Evolutionary conservation across 2,329 filamentous ascomycete genomes (phyloP), one percentile per base, ranked within the genome.

Genomic region (Helotiales sp.): DNA sequence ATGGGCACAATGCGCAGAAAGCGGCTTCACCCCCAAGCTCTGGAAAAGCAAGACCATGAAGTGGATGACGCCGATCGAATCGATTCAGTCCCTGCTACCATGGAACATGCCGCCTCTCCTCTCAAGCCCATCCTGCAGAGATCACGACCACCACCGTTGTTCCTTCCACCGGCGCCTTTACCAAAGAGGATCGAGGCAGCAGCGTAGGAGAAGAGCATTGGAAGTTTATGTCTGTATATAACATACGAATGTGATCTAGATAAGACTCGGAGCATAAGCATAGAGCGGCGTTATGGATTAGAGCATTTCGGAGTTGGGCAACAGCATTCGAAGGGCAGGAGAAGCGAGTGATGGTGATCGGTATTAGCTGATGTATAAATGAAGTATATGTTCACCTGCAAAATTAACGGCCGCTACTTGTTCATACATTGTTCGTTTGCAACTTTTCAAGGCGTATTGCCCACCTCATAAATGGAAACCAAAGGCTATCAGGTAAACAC

Each of bases 201-300:
- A 19, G 46, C 40, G 30, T 50, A 24, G 15, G 17, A 12, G 42
- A 15, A 44, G 17, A 17, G 33, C 15, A 29, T 2, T 15, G 10
- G 46, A 24, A 12, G 33, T 50, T 29, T 50, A 46, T 33, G 31
- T 52, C 40, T 30, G n/a, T 17, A 50, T 33, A 49, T 29, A 44
- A 12, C 13, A 42, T 50, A 27, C 40, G 40, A 29, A 50, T 50
- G 40, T 29, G 48, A 19, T 47, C 40, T 44, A 30, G 27, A 44
- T 49, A 33, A 12, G 15, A 24, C 12, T 12, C 8, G 3, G 40
- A 44, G 22, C 22, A 44, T 44, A 44, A 25, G 40, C 40, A 44
- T 44, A 50, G 34, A 31, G 29, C 13, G 34, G 53, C 53, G 53
- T 55, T 55, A n/a, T 44, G 25, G 19, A 24, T 47, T 55, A 3